These are phyloP conservation scores for Diutina scorzettiae DNA, from an alignment of 1,139 yeast genomes.

Conservation along the genomic window DNA sequence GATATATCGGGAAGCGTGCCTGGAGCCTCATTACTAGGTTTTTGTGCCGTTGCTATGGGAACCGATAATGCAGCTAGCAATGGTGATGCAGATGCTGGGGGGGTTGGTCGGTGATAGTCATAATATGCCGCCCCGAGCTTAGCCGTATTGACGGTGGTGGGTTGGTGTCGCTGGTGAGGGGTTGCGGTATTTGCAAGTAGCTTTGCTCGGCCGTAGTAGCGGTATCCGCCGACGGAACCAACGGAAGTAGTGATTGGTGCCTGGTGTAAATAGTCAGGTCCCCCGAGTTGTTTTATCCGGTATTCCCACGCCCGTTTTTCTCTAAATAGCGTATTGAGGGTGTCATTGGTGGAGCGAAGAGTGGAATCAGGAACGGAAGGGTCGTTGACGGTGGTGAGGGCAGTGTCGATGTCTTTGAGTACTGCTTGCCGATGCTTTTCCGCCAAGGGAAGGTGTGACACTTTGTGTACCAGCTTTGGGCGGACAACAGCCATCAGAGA, in stretches of 20 bases:
- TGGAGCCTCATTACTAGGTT: no score
- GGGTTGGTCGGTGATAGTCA: background rate
- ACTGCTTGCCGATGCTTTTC: conserved; percentile 2
- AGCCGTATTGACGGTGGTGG: no score
- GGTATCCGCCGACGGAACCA: background rate
- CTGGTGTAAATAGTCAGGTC: background rate
- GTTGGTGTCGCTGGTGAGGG: no score
- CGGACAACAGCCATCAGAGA: no score
- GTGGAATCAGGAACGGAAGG: background rate
- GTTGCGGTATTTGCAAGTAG: background rate
- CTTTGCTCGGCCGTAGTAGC: background rate
- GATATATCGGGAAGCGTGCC: background rate
- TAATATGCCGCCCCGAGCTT: no score
- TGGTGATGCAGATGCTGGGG: background rate
- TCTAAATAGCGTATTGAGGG: background rate
- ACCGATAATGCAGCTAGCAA: background rate
- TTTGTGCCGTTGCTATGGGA: no score
- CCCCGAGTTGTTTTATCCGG: background rate
- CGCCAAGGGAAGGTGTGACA: background rate
- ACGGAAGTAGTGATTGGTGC: background rate
- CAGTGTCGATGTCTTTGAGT: background rate
- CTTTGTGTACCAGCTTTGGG: background rate
- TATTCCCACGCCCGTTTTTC: conserved; percentile 3
- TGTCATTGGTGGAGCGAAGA: background rate
- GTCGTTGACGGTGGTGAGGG: background rate